Evolutionary conservation across 2,329 filamentous ascomycete species (phyloP).

Genomic region (Diaporthe capsici): DNA sequence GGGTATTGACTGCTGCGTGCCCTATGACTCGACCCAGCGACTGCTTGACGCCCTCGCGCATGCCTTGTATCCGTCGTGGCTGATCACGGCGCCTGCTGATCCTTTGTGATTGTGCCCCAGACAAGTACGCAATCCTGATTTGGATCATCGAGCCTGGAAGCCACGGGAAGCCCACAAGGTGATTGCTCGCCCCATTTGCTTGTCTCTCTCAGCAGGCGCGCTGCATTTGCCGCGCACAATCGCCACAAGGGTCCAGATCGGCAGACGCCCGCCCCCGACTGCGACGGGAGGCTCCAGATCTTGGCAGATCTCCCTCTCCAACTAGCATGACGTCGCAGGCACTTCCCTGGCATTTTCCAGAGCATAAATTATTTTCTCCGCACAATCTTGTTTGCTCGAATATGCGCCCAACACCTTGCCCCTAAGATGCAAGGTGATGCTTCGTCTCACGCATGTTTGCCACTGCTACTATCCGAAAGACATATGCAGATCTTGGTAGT

Average conservation of each 20-base stretch:
- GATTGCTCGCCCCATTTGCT: background rate
- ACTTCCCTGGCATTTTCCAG: background rate
- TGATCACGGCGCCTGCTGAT: slow-evolving; percentile 9
- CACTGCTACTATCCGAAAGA: background rate
- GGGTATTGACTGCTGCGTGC: background rate
- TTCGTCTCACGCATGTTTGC: slow-evolving; percentile 21
- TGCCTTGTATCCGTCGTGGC: background rate
- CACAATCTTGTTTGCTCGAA: background rate
- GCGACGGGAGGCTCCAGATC: slow-evolving; percentile 20
- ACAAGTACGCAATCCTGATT: slow-evolving; percentile 3
- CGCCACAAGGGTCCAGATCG: slow-evolving; percentile 30
- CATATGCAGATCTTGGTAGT: background rate
- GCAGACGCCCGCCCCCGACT: slow-evolving; percentile 1
- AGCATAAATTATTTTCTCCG: slow-evolving; percentile 18
- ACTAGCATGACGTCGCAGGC: slow-evolving; percentile 5
- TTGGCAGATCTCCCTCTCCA: slow-evolving; percentile 18
- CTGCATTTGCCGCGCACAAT: slow-evolving; percentile 27
- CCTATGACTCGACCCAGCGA: slow-evolving; percentile 8
- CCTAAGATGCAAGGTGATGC: background rate
- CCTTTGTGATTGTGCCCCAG: background rate
- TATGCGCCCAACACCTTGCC: slow-evolving; percentile 1
- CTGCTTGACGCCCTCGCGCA: slow-evolving; percentile 3
- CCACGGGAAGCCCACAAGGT: slow-evolving; percentile 5
- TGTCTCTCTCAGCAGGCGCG: slow-evolving; percentile 4
- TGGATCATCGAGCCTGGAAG: slow-evolving; percentile 14